These are phyloP conservation scores for Dothiorella sarmentorum DNA, from an alignment of 2,329 filamentous ascomycete species.

Conservation along the genomic window DNA sequence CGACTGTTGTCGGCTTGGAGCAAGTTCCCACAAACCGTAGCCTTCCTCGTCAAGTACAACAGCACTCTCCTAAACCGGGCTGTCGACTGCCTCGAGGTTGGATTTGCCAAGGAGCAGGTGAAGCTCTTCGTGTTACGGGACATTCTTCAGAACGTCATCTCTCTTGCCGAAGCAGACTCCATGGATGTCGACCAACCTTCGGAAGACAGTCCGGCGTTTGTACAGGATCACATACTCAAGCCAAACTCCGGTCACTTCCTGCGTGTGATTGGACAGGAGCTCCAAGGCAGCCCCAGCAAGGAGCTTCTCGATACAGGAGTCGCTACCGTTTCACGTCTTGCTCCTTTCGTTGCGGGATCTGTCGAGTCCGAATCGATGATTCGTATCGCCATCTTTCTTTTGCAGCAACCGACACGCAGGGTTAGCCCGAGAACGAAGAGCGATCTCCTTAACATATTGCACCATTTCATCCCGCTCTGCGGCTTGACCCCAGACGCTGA, in stretches of 20 bases:
- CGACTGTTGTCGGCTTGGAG: conserved; percentile 81
- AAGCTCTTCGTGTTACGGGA: conserved; percentile 73
- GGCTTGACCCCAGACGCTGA: conserved; percentile 54
- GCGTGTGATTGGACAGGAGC: conserved; percentile 46
- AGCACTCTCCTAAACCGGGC: conserved; percentile 62
- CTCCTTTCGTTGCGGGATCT: conserved; percentile 44
- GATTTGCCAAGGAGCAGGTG: conserved; percentile 80
- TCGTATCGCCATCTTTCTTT: conserved; percentile 73
- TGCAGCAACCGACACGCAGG: conserved; percentile 78
- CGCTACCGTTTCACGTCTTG: conserved; percentile 68
- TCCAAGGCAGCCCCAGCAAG: conserved; percentile 62
- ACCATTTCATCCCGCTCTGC: conserved; percentile 72
- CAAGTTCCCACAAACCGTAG: conserved; percentile 59
- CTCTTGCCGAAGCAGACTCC: conserved; percentile 51
- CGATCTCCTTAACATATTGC: conserved; percentile 72
- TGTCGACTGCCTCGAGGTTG: conserved; percentile 66
- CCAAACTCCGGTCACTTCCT: conserved; percentile 67
- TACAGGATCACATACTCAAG: conserved; percentile 59
- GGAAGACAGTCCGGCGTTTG: conserved; percentile 19
- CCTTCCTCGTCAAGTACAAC: conserved; percentile 66
- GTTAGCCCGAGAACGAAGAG: conserved; percentile 83
- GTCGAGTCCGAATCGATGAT: conserved; percentile 71
- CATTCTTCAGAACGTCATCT: conserved; percentile 58
- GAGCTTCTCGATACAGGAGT: conserved; percentile 77
- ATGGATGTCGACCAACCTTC: conserved; percentile 48